Evolutionary conservation across 2,329 filamentous ascomycete species (phyloP).

Genomic region (Didymella sp.): DNA sequence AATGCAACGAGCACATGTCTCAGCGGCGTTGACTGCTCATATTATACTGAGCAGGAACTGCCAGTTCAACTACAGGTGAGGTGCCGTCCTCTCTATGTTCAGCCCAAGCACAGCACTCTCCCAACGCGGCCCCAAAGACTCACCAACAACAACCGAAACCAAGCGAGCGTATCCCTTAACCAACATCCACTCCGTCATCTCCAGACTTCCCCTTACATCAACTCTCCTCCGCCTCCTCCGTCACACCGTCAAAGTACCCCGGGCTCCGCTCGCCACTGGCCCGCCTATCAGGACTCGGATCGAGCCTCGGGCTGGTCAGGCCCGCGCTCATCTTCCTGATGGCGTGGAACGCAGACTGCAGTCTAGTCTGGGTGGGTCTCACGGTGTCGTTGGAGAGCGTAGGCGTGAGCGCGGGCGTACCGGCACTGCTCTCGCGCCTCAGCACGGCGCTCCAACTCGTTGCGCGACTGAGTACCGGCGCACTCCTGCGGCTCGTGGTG

Average conservation of each 20-base stretch:
- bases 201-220: too few species aligned
- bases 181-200: neutral
- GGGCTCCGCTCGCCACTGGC: neutral
- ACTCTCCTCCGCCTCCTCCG: neutral
- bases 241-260: constrained; percentile 7
- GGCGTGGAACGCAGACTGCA: constrained; percentile 37
- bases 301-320: constrained; percentile 28
- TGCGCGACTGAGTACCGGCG: neutral
- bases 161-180: too few species aligned
- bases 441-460: constrained; percentile 12
- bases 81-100: too few species aligned
- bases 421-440: neutral
- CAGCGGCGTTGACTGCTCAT: too few species aligned
- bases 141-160: too few species aligned
- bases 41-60: too few species aligned
- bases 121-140: too few species aligned
- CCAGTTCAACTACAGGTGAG: too few species aligned
- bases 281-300: constrained; percentile 6
- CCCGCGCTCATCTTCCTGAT: constrained; percentile 38
- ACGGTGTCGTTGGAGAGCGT: neutral
- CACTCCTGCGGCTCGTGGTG: neutral
- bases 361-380: constrained; percentile 22
- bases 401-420: neutral
- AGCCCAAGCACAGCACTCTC: too few species aligned
- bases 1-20: too few species aligned